Evolutionary conservation across 2,329 filamentous ascomycete species (phyloP).

Genomic region (Aspergillus clavatus): DNA sequence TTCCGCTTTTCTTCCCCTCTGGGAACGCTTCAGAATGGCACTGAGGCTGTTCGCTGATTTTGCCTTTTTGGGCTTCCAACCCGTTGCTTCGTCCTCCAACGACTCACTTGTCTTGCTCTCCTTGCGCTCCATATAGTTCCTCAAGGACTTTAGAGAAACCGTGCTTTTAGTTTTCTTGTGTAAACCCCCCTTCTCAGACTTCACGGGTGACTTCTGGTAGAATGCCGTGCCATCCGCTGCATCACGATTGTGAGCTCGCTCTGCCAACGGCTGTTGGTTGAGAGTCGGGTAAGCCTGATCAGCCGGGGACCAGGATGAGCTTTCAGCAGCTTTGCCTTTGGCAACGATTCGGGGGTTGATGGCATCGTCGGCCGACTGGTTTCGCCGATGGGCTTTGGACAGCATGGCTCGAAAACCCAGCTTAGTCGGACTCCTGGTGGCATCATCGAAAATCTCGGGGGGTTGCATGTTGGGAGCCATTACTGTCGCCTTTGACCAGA

Average conservation of each 20-base stretch:
- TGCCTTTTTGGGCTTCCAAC: conserved; percentile 58
- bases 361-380: conserved; percentile 37
- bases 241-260: conserved; percentile 38
- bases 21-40: conserved; percentile 67
- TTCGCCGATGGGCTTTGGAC: conserved; percentile 47
- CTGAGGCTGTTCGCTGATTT: conserved; percentile 83
- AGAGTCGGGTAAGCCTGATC: conserved; percentile 44
- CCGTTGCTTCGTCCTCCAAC: conserved; percentile 32
- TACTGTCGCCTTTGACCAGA: conserved; percentile 27
- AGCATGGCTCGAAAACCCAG: conserved; percentile 52
- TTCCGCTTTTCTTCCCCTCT: conserved; percentile 61
- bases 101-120: conserved; percentile 31
- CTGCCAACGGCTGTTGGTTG: conserved; percentile 32
- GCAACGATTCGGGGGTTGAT: conserved; percentile 24
- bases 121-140: conserved; percentile 45
- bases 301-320: conserved; percentile 40
- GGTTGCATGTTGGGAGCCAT: conserved; percentile 31
- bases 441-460: conserved; percentile 37
- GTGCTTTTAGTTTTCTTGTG: conserved; percentile 54
- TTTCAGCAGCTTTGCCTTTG: conserved; percentile 41
- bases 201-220: conserved; percentile 37
- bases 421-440: conserved; percentile 30
- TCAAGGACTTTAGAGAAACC: conserved; percentile 49
- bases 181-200: conserved; percentile 32
- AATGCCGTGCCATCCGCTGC: conserved; percentile 19